These are phyloP conservation scores for Boletus patriciae DNA, from an alignment of 768 basidiomycete species.

Conservation along the genomic window DNA sequence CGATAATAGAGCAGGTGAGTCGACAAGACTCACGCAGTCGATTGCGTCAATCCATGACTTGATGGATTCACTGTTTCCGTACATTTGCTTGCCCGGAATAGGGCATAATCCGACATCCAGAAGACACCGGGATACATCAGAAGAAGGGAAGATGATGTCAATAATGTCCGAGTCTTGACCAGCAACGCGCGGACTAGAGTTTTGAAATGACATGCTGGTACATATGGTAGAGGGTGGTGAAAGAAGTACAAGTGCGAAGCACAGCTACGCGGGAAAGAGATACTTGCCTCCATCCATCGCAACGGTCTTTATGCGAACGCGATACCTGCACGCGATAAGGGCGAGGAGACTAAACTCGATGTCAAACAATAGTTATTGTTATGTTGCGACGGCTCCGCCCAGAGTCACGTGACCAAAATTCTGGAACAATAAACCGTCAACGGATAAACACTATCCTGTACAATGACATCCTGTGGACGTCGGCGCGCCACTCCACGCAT, in stretches of 20 bases:
- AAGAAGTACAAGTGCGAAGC: slow-evolving; percentile 25
- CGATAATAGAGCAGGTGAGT: not conserved
- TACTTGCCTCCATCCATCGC: not conserved
- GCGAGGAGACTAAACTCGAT: slow-evolving; percentile 10
- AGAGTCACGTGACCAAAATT: slow-evolving; percentile 24
- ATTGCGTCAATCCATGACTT: slow-evolving; percentile 30
- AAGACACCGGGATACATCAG: not conserved
- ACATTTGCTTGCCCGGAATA: slow-evolving; percentile 19
- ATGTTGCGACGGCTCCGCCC: not conserved
- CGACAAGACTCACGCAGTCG: slow-evolving; percentile 18
- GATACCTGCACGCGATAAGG: slow-evolving; percentile 5
- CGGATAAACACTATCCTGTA: no score
- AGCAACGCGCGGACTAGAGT: slow-evolving; percentile 26
- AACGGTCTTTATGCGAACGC: slow-evolving; percentile 20
- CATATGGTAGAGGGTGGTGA: slow-evolving; percentile 7
- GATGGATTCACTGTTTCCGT: slow-evolving; percentile 24
- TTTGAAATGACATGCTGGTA: slow-evolving; percentile 22
- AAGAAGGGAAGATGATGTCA: slow-evolving; percentile 16
- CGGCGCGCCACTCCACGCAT: no score
- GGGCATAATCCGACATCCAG: slow-evolving; percentile 10
- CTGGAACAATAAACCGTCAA: slow-evolving; percentile 27
- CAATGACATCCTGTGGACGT: no score
- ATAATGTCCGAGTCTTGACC: slow-evolving; percentile 26
- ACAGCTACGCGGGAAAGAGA: slow-evolving; percentile 26
- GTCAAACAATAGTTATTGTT: slow-evolving; percentile 33